Percentiles rank a stretch among this genome's conserved stretches.
phyloP scores from a whole-genome alignment of 2,329 filamentous ascomycete species.

The Coniella lustricola region DNA sequence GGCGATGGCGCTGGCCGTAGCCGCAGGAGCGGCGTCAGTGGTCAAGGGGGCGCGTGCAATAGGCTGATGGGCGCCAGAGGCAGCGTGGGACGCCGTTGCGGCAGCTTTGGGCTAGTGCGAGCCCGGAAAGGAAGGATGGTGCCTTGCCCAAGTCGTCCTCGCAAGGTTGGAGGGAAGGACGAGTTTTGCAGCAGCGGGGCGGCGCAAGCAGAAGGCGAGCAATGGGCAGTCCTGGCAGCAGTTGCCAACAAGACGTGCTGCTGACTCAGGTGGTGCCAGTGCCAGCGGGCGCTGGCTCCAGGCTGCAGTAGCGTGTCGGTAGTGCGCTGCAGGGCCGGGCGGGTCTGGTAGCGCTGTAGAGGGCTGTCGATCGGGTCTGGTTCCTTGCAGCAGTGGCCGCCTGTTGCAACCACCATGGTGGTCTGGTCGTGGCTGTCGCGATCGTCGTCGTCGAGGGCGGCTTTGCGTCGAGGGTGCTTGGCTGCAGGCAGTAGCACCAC shows the following conservation, averaged over 20 bases:
- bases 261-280: no score
- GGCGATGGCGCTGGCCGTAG: background rate
- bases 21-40: background rate
- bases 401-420: background rate
- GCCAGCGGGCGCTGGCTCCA: no score
- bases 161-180: background rate
- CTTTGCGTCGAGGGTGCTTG: no score
- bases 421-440: background rate
- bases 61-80: conserved; percentile 18
- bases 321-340: no score
- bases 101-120: conserved; percentile 21
- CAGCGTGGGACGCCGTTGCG: conserved; percentile 43
- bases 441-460: no score
- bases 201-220: no score
- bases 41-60: conserved; percentile 13
- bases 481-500: no score
- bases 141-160: background rate
- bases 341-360: background rate
- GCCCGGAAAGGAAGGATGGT: conserved; percentile 37
- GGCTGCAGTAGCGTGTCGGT: no score
- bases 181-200: conserved; percentile 11
- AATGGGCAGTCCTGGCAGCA: background rate
- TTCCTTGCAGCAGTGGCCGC: background rate
- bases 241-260: no score
- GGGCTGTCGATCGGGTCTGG: background rate